A percentile compares a stretch with the other conserved stretches of the same genome.
Evolutionary conservation across 352 stramenopile species (phyloP).

Genomic region (Globisporangium irregulare): DNA sequence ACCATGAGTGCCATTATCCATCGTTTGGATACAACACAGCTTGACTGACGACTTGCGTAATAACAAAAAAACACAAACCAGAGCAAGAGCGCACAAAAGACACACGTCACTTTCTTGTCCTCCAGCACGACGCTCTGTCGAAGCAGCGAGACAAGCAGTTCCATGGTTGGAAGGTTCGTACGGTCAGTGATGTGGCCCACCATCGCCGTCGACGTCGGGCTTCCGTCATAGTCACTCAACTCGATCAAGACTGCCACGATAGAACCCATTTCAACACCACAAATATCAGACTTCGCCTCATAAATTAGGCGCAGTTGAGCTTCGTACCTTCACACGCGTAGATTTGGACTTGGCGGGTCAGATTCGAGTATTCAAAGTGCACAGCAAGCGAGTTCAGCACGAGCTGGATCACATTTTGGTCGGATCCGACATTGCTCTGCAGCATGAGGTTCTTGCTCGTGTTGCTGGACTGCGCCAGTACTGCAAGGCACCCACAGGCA

Average conservation of each 20-base stretch:
- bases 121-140: conserved; percentile 54
- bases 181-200: conserved; percentile 23
- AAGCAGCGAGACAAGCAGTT: conserved; percentile 44
- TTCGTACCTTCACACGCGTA: conserved; percentile 68
- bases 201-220: conserved; percentile 30
- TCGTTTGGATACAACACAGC: background rate
- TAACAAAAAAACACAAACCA: conserved; percentile 32
- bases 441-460: conserved; percentile 63
- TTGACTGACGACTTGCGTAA: background rate
- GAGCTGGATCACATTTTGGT: conserved; percentile 39
- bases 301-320: background rate
- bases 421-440: conserved; percentile 15
- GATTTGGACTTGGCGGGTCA: conserved; percentile 77
- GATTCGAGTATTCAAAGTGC: conserved; percentile 66
- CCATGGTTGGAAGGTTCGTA: conserved; percentile 28
- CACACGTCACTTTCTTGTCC: conserved; percentile 74
- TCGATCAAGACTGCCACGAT: conserved; percentile 47
- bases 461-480: conserved; percentile 56
- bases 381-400: conserved; percentile 46
- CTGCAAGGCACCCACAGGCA: conserved; percentile 54
- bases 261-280: background rate
- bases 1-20: background rate
- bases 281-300: background rate
- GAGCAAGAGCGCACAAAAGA: conserved; percentile 57
- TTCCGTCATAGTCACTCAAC: conserved; percentile 55